Evolutionary conservation across 768 basidiomycete genomes (phyloP), one percentile per base, ranked within the genome.

Genomic region (Podaxis sp.): DNA sequence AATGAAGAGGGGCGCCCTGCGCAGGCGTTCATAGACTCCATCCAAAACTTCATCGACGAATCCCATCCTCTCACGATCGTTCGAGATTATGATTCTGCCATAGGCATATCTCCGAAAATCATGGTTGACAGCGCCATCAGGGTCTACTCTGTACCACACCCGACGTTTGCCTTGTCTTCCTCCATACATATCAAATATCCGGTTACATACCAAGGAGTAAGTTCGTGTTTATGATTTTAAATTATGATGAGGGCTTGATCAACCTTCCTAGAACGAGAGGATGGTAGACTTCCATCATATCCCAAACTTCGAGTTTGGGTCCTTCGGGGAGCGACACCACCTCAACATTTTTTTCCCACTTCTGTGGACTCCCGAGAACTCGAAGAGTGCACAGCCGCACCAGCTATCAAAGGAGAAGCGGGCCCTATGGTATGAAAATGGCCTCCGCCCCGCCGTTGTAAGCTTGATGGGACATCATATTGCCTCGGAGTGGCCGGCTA

Each of bases 401-500:
- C 46, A 17, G 0, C 2, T 64, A 8, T 70, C 22, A 64, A 55
- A 4, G 36, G 57, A 59, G 1, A 57, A 74, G 27, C 29, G 22
- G 0, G 43, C 43, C 1, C 43, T 57, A 1, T 74, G 68, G 41
- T 74, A 73, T 58, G 66, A 72, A 19, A 12, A 63, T 1, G 71
- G 69, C 2, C 50, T 74, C 6, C 66, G 66, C 12, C 75, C 71
- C n/a, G 66, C 71, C 0, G 63, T 76, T 11, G 47, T 17, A 0
- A 13, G 9, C 1, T 43, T 71, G 0, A 46, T 63, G 11, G 24
- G 51, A 4, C 12, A 52, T 1, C 1, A 63, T 0, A 59, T 64
- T 17, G 56, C 65, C 0, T n/a, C 53, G 36, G 71, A 76, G 13
- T 74, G 73, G 72, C 72, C 73, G 0, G 64, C 73, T 0, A 69